These are phyloP conservation scores for Stephanodiscus triporus DNA, from an alignment of 108 stramenopile genomes.

Conservation along the genomic window DNA sequence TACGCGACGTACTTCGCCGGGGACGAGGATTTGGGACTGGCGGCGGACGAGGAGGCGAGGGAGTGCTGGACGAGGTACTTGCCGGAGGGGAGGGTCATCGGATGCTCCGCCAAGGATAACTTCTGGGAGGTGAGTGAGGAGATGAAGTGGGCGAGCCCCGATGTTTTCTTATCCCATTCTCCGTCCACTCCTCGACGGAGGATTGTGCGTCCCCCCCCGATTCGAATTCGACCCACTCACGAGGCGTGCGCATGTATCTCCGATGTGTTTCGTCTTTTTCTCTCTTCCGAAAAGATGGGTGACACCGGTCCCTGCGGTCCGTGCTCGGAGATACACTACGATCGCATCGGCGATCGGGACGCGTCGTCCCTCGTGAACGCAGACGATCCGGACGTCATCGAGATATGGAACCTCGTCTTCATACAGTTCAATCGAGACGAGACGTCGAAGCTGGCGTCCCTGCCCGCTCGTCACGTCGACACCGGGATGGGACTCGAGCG, in stretches of 20 bases:
- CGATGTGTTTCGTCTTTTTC: too few species aligned
- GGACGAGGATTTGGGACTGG: constrained; percentile 80
- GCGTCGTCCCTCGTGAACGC: constrained; percentile 94
- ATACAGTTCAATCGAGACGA: constrained; percentile 99
- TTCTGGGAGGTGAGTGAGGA: constrained; percentile 99
- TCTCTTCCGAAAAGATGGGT: constrained; percentile 69
- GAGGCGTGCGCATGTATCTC: too few species aligned
- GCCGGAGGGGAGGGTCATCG: constrained; percentile 91
- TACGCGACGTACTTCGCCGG: constrained; percentile 99
- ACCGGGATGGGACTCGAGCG: constrained; percentile 99
- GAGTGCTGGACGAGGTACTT: constrained; percentile 93
- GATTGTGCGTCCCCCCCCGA: too few species aligned
- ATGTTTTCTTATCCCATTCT: too few species aligned
- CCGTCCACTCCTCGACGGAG: too few species aligned
- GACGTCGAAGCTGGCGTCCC: constrained; percentile 79
- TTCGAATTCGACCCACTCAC: too few species aligned
- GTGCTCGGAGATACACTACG: constrained; percentile 95
- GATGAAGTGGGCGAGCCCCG: too few species aligned
- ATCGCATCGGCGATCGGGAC: constrained; percentile 97
- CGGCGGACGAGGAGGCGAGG: constrained; percentile 86
- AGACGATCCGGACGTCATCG: constrained; percentile 94
- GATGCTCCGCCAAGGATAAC: constrained; percentile 96
- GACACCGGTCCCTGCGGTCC: constrained; percentile 50
- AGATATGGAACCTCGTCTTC: constrained; percentile 99
- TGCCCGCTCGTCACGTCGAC: constrained; percentile 98